Percentiles rank a stretch among this genome's conserved stretches.
Evolutionary conservation across 306 rosid genomes (phyloP).

Genomic region (Quercus robur): DNA sequence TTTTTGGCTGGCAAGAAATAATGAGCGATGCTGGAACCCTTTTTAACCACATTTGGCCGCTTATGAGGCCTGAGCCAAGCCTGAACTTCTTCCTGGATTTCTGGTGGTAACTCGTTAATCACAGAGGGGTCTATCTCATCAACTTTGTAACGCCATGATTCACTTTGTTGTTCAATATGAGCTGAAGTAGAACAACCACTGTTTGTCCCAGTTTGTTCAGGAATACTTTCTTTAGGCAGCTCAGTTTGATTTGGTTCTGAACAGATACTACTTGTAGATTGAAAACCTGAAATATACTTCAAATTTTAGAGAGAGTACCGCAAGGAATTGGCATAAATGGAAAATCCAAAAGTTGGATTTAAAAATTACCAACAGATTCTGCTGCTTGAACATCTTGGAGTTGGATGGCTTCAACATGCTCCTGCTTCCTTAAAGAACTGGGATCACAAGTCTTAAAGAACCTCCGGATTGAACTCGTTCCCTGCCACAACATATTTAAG

Average conservation of each 20-base stretch:
- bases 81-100: conserved; percentile 72
- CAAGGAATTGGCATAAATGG: neutral
- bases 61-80: conserved; percentile 67
- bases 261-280: conserved; percentile 11
- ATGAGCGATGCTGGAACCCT: conserved; percentile 62
- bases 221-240: conserved; percentile 14
- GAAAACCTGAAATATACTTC: conserved; percentile 27
- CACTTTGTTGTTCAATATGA: conserved; percentile 34
- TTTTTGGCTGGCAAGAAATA: conserved; percentile 65
- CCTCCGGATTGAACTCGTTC: conserved; percentile 56
- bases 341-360: conserved; percentile 8
- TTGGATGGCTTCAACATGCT: conserved; percentile 32
- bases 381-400: conserved; percentile 31
- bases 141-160: conserved; percentile 63
- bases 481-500: conserved; percentile 38
- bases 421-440: conserved; percentile 40
- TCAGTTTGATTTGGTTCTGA: conserved; percentile 26
- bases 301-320: neutral
- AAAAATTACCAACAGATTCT: conserved; percentile 35
- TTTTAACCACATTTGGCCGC: conserved; percentile 51
- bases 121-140: conserved; percentile 82
- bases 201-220: conserved; percentile 27
- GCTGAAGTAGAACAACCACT: conserved; percentile 8
- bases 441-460: conserved; percentile 49
- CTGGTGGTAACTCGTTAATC: conserved; percentile 76